Evolutionary conservation across 2,329 filamentous ascomycete genomes (phyloP), one percentile per base, ranked within the genome.

Genomic region (Torrubiellomyces zombiae): DNA sequence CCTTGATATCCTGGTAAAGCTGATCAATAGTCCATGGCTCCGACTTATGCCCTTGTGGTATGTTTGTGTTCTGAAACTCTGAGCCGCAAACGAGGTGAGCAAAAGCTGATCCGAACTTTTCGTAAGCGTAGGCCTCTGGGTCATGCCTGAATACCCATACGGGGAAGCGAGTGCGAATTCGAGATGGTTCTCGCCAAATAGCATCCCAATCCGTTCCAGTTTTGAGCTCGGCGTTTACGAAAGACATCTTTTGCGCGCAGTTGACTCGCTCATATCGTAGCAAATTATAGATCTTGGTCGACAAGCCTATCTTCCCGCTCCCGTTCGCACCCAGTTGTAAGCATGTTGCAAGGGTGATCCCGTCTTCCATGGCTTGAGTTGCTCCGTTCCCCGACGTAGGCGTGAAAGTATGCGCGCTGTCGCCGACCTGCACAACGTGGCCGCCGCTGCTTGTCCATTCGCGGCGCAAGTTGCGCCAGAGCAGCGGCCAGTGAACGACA

Each of bases 341-440:
- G 14, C 36, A 39, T 4, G 33, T 27, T 4, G 34, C 35, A 0
- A 38, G 22, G 8, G 31, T 33, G 8, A 34, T 17, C 7, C 30
- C 34, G 17, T 38, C 38, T 17, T 40, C 38, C 4, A 40, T 24
- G 2, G 34, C 36, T 13, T 31, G 29, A 1, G 33, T 38, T 1
- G 32, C 38, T 5, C 38, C 38, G 16, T 28, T 32, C 2, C 19
- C 32, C 5, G 36, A 36, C 3, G 33, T 30, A 2, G 38, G 38
- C 1, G 37, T 26, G 18, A 36, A 37, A 9, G 26, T 27, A 18
- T 40, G 38, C 0, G 38, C 36, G 7, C 25, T 24, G 21, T 39
- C 38, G 7, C 36, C 38, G 1, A 40, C 20, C 25, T 38, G 33
- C 9, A 38, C 23, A 17, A 40, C 28, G 3, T 33, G 28, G 4